Percentiles rank a stretch among this genome's conserved stretches.
These are phyloP conservation scores for Debaryomyces fabryi DNA, from an alignment of 1,139 yeast species.

Conservation along the genomic window DNA sequence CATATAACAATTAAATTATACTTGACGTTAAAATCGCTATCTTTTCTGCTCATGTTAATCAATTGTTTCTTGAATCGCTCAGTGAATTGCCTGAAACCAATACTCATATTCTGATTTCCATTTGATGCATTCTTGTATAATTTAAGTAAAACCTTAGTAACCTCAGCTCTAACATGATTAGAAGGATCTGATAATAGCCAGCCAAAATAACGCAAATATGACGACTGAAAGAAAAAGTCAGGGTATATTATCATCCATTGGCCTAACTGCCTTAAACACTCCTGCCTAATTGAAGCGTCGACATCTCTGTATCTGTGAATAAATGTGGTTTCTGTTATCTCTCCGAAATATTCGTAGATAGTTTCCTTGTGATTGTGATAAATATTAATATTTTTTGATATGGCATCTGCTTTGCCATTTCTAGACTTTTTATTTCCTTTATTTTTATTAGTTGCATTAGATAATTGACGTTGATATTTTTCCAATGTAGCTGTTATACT, in stretches of 20 bases:
- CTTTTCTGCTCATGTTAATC: constrained; percentile 54
- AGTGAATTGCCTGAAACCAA: constrained; percentile 68
- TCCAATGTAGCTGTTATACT: constrained; percentile 46
- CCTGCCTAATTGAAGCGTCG: constrained; percentile 70
- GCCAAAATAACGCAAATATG: constrained; percentile 76
- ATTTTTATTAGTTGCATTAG: constrained; percentile 18
- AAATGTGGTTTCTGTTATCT: constrained; percentile 67
- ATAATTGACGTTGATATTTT: constrained; percentile 47
- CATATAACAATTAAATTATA: constrained; percentile 55
- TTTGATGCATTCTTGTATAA: constrained; percentile 39
- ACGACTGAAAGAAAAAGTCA: constrained; percentile 67
- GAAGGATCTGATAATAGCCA: constrained; percentile 80
- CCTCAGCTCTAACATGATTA: constrained; percentile 64
- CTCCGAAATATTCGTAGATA: constrained; percentile 60
- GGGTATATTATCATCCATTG: constrained; percentile 74
- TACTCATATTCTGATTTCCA: constrained; percentile 22
- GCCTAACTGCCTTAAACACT: constrained; percentile 64
- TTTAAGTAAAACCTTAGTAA: constrained; percentile 56
- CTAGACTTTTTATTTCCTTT: constrained; percentile 18
- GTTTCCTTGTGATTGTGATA: constrained; percentile 56
- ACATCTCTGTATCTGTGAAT: constrained; percentile 81
- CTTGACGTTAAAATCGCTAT: constrained; percentile 49
- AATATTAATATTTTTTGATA: constrained; percentile 49
- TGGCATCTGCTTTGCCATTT: constrained; percentile 41
- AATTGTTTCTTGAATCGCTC: constrained; percentile 69